Base-by-base conservation (phyloP, 2,329 filamentous ascomycete species). In the Falciphora oryzae region DNA sequence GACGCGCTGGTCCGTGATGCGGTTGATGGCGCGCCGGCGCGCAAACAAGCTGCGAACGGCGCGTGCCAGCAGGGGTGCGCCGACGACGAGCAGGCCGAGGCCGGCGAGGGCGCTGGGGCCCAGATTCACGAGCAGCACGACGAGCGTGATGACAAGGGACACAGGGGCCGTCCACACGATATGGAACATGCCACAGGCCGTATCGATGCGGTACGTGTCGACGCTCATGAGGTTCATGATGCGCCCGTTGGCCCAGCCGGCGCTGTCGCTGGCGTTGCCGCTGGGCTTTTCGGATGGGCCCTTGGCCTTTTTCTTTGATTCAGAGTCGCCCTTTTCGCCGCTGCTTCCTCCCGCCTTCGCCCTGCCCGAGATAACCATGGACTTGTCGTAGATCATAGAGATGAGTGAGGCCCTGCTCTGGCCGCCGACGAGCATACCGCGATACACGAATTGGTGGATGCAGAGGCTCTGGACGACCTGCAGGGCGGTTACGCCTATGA, bases 211-310 rank as follows among this genome's bases (percentile, higher is more conserved):
- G 75, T 96, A 96, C 0, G 93, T 96, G 73, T 98, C 94, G 59
- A 95, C 92, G 67, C 92, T 94, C 93, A 98, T 97, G 70, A 98
- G 74, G 69, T 96, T 96, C 73, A 95, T 87, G 63, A 98, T 92
- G 67, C 92, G 87, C 28, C 95, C 95, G 71, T 97, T 98, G 65
- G 89, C 89, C 94, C 94, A 98, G 29, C 94, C 95, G 28, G 86
- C 81, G 3, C 89, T 91, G 70, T 95, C 90, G 3, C 83, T 85
- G 3, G 79, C 31, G 25, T 57, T 22, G 4, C 35, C 72, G 16
- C 73, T 75, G 58, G 78, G 77, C 4, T 74, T 70, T 7, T 71
- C 68, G 4, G 75, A 75, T 50, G 44, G 18, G 61, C 80, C 79
- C 32, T 79, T 78, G 29, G 72, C 75, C 28, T 78, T 75, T 61